phyloP scores from a whole-genome alignment of 2,329 filamentous ascomycete genomes.

The Trichoderma semiorbis region DNA sequence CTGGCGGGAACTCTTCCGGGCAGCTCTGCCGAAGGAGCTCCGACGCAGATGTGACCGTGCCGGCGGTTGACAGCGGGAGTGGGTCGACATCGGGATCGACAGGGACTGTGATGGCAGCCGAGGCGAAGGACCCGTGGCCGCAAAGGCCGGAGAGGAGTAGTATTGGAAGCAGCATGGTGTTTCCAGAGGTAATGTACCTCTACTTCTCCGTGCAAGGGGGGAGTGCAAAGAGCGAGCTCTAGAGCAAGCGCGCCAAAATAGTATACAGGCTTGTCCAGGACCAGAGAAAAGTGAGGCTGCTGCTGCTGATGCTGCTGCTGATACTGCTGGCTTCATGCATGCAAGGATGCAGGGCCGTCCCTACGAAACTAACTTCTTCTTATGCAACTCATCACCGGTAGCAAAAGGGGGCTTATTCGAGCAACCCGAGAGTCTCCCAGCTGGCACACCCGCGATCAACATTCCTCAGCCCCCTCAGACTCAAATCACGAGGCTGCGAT shows the following conservation, averaged over 20 bases:
- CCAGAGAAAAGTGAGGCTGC: not conserved
- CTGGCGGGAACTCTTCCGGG: conserved; percentile 30
- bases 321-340: not conserved
- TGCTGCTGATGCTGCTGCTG: not conserved
- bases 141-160: conserved; percentile 1
- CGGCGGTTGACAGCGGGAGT: conserved; percentile 25
- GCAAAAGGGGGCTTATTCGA: not conserved
- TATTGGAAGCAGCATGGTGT: not conserved
- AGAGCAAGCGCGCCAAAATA: not conserved
- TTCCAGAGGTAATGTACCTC: not conserved
- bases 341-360: not conserved
- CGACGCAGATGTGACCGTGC: conserved; percentile 26
- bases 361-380: not conserved
- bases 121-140: not conserved
- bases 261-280: not conserved
- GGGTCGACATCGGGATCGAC: conserved; percentile 24
- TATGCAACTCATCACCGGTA: not conserved
- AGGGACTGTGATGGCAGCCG: conserved; percentile 9
- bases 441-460: not conserved
- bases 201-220: not conserved
- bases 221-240: not conserved
- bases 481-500: not conserved
- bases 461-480: not conserved
- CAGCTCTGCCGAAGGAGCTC: conserved; percentile 33
- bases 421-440: not conserved